These are phyloP conservation scores for Penicillium arizonense DNA, from an alignment of 495 filamentous ascomycete species.

Conservation along the genomic window DNA sequence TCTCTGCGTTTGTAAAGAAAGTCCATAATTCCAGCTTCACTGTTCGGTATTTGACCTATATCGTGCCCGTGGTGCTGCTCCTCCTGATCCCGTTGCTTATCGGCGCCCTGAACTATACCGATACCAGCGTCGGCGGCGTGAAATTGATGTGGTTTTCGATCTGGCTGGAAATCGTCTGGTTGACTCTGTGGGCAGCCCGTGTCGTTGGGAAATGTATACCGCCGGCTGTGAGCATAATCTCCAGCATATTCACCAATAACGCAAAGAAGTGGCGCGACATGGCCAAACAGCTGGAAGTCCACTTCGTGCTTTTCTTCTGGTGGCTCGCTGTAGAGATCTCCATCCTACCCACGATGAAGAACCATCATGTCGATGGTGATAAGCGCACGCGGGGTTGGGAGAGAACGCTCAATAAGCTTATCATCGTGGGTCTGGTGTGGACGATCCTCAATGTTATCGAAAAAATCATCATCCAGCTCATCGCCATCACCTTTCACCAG, in stretches of 20 bases:
- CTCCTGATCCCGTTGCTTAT: constrained; percentile 81
- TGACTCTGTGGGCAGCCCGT: constrained; percentile 81
- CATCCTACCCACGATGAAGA: constrained; percentile 59
- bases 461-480: constrained; percentile 93
- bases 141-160: constrained; percentile 86
- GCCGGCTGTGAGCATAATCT: constrained; percentile 57
- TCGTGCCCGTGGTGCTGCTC: constrained; percentile 69
- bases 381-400: constrained; percentile 64
- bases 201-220: constrained; percentile 77
- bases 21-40: constrained; percentile 75
- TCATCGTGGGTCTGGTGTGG: constrained; percentile 80
- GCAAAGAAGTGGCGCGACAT: constrained; percentile 93
- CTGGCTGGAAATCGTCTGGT: constrained; percentile 92
- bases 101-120: constrained; percentile 62
- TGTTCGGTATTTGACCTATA: constrained; percentile 84
- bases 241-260: constrained; percentile 81
- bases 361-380: constrained; percentile 66
- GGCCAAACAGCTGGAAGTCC: constrained; percentile 81
- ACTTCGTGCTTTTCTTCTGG: constrained; percentile 89
- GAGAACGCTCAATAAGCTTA: constrained; percentile 77
- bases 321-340: constrained; percentile 76
- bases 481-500: constrained; percentile 88
- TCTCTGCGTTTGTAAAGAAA: constrained; percentile 61
- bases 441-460: constrained; percentile 80
- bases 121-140: constrained; percentile 73